Evolutionary conservation across 2,329 filamentous ascomycete genomes (phyloP).

Genomic region (Monosporascus sp.): DNA sequence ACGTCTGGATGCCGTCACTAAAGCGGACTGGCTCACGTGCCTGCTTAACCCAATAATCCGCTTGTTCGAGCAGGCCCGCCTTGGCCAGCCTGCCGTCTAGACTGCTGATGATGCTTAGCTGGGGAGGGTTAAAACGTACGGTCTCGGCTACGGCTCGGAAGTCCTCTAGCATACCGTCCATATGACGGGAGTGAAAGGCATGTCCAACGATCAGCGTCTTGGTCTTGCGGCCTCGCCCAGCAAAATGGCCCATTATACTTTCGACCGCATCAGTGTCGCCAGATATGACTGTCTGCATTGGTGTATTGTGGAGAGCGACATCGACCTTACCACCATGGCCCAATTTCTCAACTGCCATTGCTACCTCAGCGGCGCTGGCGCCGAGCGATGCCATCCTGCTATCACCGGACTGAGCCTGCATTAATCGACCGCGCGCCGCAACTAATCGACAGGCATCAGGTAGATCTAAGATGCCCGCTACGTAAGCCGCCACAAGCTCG

Average conservation of each 20-base stretch:
- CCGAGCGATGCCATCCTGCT: constrained; percentile 23
- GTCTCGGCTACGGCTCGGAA: constrained; percentile 17
- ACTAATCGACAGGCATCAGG: constrained; percentile 27
- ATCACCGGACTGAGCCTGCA: constrained; percentile 16
- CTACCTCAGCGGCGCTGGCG: constrained; percentile 17
- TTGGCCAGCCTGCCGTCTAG: constrained; percentile 14
- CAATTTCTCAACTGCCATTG: constrained; percentile 12
- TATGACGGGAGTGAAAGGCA: constrained; percentile 23
- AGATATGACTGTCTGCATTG: constrained; percentile 23
- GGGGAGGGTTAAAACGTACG: constrained; percentile 13
- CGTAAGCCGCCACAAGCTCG: constrained; percentile 25
- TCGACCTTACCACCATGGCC: constrained; percentile 12
- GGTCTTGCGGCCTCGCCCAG: constrained; percentile 12
- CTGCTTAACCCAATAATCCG: constrained; percentile 25
- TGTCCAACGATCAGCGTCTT: constrained; percentile 16
- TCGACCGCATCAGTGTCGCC: constrained; percentile 16
- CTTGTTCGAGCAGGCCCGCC: constrained; percentile 15
- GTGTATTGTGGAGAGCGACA: constrained; percentile 20
- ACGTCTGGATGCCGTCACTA: constrained; percentile 20
- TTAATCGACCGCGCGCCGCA: constrained; percentile 25
- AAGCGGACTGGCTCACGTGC: constrained; percentile 23
- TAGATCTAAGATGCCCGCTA: constrained; percentile 26
- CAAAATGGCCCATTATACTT: constrained; percentile 10
- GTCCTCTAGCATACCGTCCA: constrained; percentile 19
- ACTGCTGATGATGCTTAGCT: constrained; percentile 18